Conservation (phyloP, 192 early-diverging fungal genomes). For the Piromyces sp. region DNA sequence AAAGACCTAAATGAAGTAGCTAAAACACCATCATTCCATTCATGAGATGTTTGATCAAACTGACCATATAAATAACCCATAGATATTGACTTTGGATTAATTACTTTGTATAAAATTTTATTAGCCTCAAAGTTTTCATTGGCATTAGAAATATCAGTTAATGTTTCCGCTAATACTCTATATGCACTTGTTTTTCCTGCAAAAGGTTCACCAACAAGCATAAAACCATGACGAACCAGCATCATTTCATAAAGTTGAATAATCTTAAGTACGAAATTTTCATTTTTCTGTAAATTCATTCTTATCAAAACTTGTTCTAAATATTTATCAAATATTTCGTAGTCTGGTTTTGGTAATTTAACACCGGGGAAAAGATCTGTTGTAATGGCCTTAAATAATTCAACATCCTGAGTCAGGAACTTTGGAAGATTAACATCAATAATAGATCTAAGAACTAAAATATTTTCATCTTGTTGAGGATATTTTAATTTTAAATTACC, state of each 20-base stretch:
- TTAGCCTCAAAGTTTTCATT: constrained; percentile 8
- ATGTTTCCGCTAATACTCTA: neutral
- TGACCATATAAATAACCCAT: neutral
- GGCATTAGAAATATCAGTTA: neutral
- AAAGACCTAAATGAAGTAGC: neutral
- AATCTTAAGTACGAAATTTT: neutral
- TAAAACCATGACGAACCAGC: neutral
- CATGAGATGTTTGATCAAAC: neutral
- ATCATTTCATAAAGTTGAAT: neutral
- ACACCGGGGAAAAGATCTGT: neutral
- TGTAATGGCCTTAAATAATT: neutral
- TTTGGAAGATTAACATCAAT: neutral
- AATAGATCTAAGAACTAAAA: neutral
- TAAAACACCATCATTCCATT: neutral
- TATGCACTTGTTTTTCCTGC: neutral
- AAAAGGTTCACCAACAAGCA: neutral
- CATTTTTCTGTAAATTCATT: neutral
- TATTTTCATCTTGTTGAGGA: neutral
- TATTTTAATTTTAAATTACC: neutral
- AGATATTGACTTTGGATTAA: neutral
- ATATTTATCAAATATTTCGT: neutral
- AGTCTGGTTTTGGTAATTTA: neutral
- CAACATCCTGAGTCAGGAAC: neutral
- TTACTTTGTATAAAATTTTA: neutral
- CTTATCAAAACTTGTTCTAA: neutral